Evolutionary conservation across 2,329 filamentous ascomycete genomes (phyloP), one percentile per base, ranked within the genome.

Genomic region (Thelonectria discophora): DNA sequence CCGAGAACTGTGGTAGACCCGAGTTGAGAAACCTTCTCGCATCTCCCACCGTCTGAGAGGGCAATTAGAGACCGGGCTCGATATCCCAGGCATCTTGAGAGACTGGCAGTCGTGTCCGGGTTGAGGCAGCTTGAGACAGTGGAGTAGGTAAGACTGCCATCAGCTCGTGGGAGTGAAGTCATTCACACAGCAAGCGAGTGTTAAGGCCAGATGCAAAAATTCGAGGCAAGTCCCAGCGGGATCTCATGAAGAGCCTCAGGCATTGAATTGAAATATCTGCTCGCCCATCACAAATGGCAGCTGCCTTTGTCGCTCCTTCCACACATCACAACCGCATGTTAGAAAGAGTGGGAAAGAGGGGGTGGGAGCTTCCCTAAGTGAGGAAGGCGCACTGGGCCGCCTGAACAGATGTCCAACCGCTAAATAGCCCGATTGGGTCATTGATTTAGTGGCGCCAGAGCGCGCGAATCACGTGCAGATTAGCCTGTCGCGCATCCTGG

Each of bases 21-120:
- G 68, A 8, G 64, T 55, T 6, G 64, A 62, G 7, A 39, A 20
- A 13, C 65, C 68, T 56, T 72, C 66, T 17, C 65, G 66, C 18
- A 77, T 69, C 57, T 76, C 73, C 12, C 77, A 58, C 43, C 69
- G 66, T 49, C 56, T 63, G 42, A 77, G 73, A n/a, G 68, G 68
- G 45, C 73, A 75, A 5, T 61, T 52, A 6, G 68, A 73, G 15
- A 77, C 69, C 11, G 75, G 75, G 9, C 72, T 74, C 11, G 68
- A 65, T 17, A 73, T 67, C 2, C 63, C 55, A 47, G 71, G 56
- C 75, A 77, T 74, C 21, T 42, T 59, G 21, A 30, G 27, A 17
- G 27, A 10, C n/a, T n/a, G 8, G 15, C 10, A 7, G 30, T n/a
- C n/a, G 6, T 15, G 34, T 15, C 42, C 21, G 2, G 34, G n/a